Evolutionary conservation across 2,329 filamentous ascomycete species (phyloP), one percentile per base, ranked within the genome.

Genomic region (Xenosphaeropsis pyriputrescens): DNA sequence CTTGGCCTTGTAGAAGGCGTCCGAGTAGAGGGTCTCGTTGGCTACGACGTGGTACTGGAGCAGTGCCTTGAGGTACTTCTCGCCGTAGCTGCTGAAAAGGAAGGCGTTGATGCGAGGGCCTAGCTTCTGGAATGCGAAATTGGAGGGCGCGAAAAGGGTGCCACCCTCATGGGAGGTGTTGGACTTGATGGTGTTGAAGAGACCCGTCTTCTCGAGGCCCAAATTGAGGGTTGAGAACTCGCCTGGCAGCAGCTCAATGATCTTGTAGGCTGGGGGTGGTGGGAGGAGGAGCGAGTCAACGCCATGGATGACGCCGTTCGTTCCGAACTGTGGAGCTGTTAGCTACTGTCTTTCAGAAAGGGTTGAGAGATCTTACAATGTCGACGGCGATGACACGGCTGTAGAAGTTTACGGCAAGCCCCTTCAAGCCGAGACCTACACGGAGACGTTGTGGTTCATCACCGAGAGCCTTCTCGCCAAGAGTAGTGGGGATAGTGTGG

Each of bases 231-330:
- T 93, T 45, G 77, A 85, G 65, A 93, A 93, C 43, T 77, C 68
- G 34, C 64, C 59, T 0, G 86, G 85, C 29, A 79, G 59, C 29
- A 75, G 57, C 38, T 67, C 60, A 51, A 93, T 69, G 22, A 88
- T 74, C 8, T 71, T 66, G 34, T 75, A 57, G 32, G 74, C 63
- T 18, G 63, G 61, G 1, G 82, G 78, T 0, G 86, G 88, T 3
- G 85, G 85, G 7, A 89, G 50, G n/a, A 94, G 68, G 39, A 91
- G 64, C 43, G 64, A 67, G 60, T 86, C 74, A 38, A 94, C 61
- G 33, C 72, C 80, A 57, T 94, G 86, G 45, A 93, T 73, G 30
- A 91, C 66, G 32, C 88, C 86, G 52, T 93, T 93, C 43, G 72
- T 78, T 31, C 75, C 79, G 52, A 71, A 68, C 76, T 80, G 33